phyloP scores from a whole-genome alignment of 371 early-diverging fungal genomes.

The Actinomortierella wolfii region DNA sequence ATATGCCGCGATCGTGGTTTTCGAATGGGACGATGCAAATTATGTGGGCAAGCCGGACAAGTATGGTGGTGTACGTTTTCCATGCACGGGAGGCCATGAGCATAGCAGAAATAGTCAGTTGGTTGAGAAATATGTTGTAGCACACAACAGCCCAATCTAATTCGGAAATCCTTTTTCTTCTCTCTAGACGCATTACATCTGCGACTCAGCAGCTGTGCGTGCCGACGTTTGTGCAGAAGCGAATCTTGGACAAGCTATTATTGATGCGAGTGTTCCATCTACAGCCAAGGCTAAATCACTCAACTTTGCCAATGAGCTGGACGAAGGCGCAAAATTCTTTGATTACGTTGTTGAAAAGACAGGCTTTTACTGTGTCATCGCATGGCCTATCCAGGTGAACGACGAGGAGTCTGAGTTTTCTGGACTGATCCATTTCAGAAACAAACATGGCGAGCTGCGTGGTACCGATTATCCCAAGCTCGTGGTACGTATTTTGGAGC shows the following conservation, averaged over 20 bases:
- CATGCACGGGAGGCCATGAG: no score
- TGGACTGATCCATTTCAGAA: slow-evolving; percentile 70
- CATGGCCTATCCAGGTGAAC: slow-evolving; percentile 21
- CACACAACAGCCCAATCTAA: no score
- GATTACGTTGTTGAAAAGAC: slow-evolving; percentile 60
- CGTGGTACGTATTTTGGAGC: slow-evolving; percentile 61
- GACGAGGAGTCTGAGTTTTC: slow-evolving; percentile 47
- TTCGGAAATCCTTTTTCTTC: no score
- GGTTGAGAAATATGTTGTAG: no score
- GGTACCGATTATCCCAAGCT: slow-evolving; percentile 88
- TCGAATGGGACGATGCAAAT: slow-evolving; percentile 62
- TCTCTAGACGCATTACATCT: slow-evolving; percentile 57
- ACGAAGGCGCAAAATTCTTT: slow-evolving; percentile 26
- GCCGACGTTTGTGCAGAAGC: slow-evolving; percentile 52
- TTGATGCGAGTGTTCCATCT: slow-evolving; percentile 36
- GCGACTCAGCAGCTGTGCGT: slow-evolving; percentile 50
- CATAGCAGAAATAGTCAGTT: no score
- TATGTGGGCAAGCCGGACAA: slow-evolving; percentile 48
- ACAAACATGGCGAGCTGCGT: slow-evolving; percentile 85
- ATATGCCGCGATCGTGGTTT: slow-evolving; percentile 54
- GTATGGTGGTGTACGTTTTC: not conserved
- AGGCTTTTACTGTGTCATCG: slow-evolving; percentile 76
- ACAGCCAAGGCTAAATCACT: slow-evolving; percentile 47
- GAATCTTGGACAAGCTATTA: slow-evolving; percentile 52
- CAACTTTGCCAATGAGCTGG: slow-evolving; percentile 17